These are phyloP conservation scores for Isabelozyma pseudorhagii DNA, from an alignment of 805 yeast genomes.

Conservation along the genomic window DNA sequence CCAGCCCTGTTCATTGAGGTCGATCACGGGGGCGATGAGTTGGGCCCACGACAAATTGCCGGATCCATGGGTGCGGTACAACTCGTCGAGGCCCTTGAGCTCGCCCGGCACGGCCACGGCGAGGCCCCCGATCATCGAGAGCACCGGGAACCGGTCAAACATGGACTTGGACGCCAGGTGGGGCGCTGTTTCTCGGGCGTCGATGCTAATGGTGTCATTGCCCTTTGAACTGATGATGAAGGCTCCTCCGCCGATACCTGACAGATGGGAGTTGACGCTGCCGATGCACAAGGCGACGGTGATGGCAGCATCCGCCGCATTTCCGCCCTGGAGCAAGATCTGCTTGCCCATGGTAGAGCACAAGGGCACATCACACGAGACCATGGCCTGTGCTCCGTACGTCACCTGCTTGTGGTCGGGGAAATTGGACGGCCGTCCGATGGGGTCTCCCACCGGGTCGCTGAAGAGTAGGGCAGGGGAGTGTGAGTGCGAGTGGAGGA, in stretches of 20 bases:
- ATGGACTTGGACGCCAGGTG: constrained; percentile 55
- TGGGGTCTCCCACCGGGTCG: constrained; percentile 16
- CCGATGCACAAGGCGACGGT: constrained; percentile 90
- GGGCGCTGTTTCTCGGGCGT: constrained; percentile 91
- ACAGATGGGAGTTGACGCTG: constrained; percentile 71
- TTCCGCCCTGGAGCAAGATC: constrained; percentile 57
- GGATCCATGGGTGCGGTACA: constrained; percentile 61
- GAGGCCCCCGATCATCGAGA: constrained; percentile 77
- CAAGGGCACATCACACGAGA: constrained; percentile 59
- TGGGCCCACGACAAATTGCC: constrained; percentile 72
- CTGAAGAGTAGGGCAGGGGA: background rate
- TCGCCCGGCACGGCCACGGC: constrained; percentile 93
- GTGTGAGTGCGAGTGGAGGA: too few relatives aligned
- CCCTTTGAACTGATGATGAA: constrained; percentile 45
- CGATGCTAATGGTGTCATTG: constrained; percentile 55
- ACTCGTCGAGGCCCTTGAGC: constrained; percentile 69
- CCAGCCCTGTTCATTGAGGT: constrained; percentile 67
- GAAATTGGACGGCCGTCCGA: constrained; percentile 37
- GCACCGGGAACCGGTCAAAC: constrained; percentile 48
- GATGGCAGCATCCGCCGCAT: constrained; percentile 92
- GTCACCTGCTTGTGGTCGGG: constrained; percentile 40
- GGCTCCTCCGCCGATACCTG: constrained; percentile 95
- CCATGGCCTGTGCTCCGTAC: constrained; percentile 52
- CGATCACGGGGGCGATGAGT: constrained; percentile 71
- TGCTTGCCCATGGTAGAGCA: constrained; percentile 64